phyloP scores from a whole-genome alignment of 1,139 yeast genomes.

The Scheffersomyces titani region DNA sequence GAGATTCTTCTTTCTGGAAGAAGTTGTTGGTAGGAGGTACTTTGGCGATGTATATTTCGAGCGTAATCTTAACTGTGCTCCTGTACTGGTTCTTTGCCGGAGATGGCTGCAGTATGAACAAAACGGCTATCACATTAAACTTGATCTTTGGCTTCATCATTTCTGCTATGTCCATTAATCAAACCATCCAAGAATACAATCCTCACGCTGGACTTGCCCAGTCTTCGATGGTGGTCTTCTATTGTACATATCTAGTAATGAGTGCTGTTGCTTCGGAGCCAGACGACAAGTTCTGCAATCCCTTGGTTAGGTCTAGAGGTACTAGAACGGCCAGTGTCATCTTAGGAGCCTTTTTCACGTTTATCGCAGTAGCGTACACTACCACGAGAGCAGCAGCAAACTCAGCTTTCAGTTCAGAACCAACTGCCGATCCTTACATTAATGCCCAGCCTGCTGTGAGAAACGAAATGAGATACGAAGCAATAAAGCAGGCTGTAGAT shows the following conservation, averaged over 20 bases:
- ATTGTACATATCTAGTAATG: constrained; percentile 88
- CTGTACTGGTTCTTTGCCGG: constrained; percentile 87
- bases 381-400: constrained; percentile 94
- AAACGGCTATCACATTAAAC: constrained; percentile 81
- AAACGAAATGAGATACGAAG: constrained; percentile 81
- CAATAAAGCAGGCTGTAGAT: constrained; percentile 89
- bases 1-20: constrained; percentile 68
- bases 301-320: constrained; percentile 83
- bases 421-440: constrained; percentile 21
- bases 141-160: constrained; percentile 62
- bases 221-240: constrained; percentile 91
- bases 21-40: constrained; percentile 84
- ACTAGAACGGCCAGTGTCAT: constrained; percentile 88
- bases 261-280: constrained; percentile 97
- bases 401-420: constrained; percentile 52
- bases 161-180: constrained; percentile 74
- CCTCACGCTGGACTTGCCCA: constrained; percentile 97
- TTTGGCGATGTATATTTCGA: constrained; percentile 73
- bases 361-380: constrained; percentile 93
- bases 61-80: constrained; percentile 67
- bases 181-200: constrained; percentile 84
- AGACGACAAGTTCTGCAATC: constrained; percentile 89
- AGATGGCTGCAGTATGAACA: constrained; percentile 87
- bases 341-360: constrained; percentile 90
- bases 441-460: constrained; percentile 60